Evolutionary conservation across 2,329 filamentous ascomycete genomes (phyloP).

Genomic region (Dactylonectria macrodidyma): DNA sequence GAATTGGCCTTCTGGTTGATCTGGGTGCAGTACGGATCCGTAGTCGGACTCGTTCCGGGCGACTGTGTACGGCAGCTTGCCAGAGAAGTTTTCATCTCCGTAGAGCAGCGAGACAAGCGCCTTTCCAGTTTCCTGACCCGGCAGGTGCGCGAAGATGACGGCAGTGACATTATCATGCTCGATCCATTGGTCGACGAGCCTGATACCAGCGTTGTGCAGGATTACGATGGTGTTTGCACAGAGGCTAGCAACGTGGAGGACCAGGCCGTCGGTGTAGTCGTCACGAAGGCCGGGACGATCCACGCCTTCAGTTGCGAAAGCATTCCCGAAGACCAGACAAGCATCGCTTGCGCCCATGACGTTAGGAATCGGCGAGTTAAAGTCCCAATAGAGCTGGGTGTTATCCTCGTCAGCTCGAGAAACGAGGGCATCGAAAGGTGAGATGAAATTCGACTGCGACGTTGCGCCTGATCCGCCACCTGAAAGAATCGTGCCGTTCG

Average conservation of each 20-base stretch:
- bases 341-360: conserved; percentile 11
- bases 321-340: conserved; percentile 13
- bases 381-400: background rate
- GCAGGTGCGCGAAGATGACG: conserved; percentile 73
- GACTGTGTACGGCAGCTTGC: conserved; percentile 75
- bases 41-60: conserved; percentile 69
- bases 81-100: conserved; percentile 67
- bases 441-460: background rate
- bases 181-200: background rate
- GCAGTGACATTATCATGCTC: conserved; percentile 70
- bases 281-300: conserved; percentile 4
- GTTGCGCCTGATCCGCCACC: conserved; percentile 17
- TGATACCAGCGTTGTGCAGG: background rate
- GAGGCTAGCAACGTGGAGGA: background rate
- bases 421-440: conserved; percentile 7
- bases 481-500: conserved; percentile 14
- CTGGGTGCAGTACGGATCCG: conserved; percentile 12
- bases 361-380: background rate
- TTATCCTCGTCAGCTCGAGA: conserved; percentile 3
- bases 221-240: background rate
- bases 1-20: background rate
- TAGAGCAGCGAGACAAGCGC: conserved; percentile 71
- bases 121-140: conserved; percentile 72
- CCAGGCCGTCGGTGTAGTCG: conserved; percentile 15
- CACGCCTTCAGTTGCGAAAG: conserved; percentile 9